Evolutionary conservation across 768 basidiomycete species (phyloP), one percentile per base, ranked within the genome.

Genomic region (Pleurotus eryngii): DNA sequence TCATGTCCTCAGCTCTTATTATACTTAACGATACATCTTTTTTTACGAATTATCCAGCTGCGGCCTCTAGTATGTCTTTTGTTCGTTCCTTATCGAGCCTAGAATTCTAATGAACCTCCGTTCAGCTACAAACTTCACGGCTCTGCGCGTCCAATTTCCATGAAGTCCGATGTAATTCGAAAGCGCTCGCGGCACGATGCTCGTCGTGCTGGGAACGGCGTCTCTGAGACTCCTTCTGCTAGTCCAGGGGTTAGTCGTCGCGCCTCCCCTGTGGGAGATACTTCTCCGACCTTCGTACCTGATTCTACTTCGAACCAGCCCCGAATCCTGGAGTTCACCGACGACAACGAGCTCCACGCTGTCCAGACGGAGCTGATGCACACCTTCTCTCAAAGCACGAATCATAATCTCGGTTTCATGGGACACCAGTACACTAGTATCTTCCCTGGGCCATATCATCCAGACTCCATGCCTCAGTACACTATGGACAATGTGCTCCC

Each of bases 91-190:
- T 17, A 18, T n/a, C 7, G 17, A 12, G 39, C 26, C n/a, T 11
- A 37, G n/a, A 9, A 35, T 35, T 4, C 38, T 27, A 50, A 17
- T 43, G n/a, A 54, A 20, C 17, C 40, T 15, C 18, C 14, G 37
- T n/a, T 12, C 46, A 61, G 61, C 65, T 90, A 90, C 73, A 93
- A 93, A 69, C 75, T 93, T 2, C 90, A 93, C 68, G 91, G 92
- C 15, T 86, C 90, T 17, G 85, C 88, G 1, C 85, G 92, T 22
- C 92, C 92, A 1, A 90, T 92, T 59, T 90, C 89, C 6, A 93
- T 94, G 91, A 93, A 93, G 68, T 92, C 90, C 3, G 92, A 94
- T 61, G 85, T 92, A 37, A 91, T 94, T 62, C 88, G 91, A 59
- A 93, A 93, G 67, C 86, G 92, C 40, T 90, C 91, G 2, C 78